phyloP scores from a whole-genome alignment of 2,329 filamentous ascomycete species.

The Alternaria arbusti region DNA sequence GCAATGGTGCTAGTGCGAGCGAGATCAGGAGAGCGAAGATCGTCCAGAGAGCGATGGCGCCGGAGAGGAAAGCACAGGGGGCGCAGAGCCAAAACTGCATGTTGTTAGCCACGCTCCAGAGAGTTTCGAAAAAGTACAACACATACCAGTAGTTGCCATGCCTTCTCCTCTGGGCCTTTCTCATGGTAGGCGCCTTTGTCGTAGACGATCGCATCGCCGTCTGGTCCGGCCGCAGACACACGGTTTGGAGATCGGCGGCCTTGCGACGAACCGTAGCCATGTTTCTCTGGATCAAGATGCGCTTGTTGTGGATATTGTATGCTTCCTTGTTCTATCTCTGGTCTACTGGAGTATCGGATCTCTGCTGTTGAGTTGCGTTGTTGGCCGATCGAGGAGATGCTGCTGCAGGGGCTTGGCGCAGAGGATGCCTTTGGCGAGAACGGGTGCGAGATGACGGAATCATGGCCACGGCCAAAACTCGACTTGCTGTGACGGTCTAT shows the following conservation, averaged over 20 bases:
- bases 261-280: conserved; percentile 23
- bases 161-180: conserved; percentile 51
- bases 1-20: conserved; percentile 59
- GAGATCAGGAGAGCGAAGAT: conserved; percentile 55
- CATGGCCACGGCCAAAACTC: conserved; percentile 35
- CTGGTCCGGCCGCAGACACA: conserved; percentile 26
- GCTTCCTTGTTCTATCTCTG: conserved; percentile 8
- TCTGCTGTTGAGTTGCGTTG: conserved; percentile 24
- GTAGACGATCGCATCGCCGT: conserved; percentile 33
- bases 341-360: conserved; percentile 15
- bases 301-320: conserved; percentile 34
- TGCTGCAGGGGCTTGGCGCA: conserved; percentile 44
- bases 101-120: conserved; percentile 11
- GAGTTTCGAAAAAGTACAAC: not conserved
- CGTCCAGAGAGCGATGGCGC: conserved; percentile 62
- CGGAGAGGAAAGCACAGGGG: conserved; percentile 62
- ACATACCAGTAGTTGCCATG: conserved; percentile 53
- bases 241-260: conserved; percentile 26
- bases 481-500: conserved; percentile 31
- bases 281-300: conserved; percentile 45
- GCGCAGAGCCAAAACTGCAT: conserved; percentile 61
- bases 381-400: conserved; percentile 34
- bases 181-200: conserved; percentile 48
- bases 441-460: conserved; percentile 49
- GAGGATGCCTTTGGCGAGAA: conserved; percentile 43